Base-by-base conservation (phyloP, 768 basidiomycete genomes). In the Lentinula raphanica region DNA sequence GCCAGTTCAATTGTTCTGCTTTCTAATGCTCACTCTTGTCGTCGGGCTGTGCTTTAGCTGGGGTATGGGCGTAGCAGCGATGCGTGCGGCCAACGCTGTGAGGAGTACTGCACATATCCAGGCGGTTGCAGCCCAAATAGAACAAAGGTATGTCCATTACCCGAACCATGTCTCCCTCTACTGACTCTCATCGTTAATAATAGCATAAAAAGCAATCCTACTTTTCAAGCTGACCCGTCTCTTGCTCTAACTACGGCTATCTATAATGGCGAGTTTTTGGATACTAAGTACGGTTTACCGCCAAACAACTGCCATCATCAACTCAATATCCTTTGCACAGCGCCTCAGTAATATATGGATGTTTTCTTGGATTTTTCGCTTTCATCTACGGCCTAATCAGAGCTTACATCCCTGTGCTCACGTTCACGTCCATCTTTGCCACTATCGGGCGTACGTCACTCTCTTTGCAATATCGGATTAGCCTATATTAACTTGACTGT, bases 11-110 rank as follows among this genome's bases (percentile, higher is more conserved):
- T 54, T 82, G 3, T 82, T 79, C 63, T 32, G 81, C 27, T 76
- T 79, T 53, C 80, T 78, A 58, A 59, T 77, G 1, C 65, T 74
- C n/a, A 82, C 77, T 0, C 61, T 85, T 38, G 60, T 80, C 25
- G 15, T 83, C 6, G 83, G 83, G 1, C 62, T 79, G 45, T 69
- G 73, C 2, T 40, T 80, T 1, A 82, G 82, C 12, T 86, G 84
- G 83, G 83, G 76, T 0, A 72, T 81, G 61, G 80, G 82, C 1
- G 70, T 73, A 9, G 82, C 79, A 0, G 81, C 76, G 0, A 84
- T 85, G 82, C 75, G 75, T 3, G 77, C 79, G 0, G 76, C 75
- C 0, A 64, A 79, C 0, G 66, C 73, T 4, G 75, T 75, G 0
- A 69, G 77, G 9, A 64, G 70, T 54, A 65, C 74, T 59, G 66